A percentile compares a stretch with the other conserved stretches of the same genome.
phyloP scores from a whole-genome alignment of 163 green algal genomes.

The Prototheca stagnorum region DNA sequence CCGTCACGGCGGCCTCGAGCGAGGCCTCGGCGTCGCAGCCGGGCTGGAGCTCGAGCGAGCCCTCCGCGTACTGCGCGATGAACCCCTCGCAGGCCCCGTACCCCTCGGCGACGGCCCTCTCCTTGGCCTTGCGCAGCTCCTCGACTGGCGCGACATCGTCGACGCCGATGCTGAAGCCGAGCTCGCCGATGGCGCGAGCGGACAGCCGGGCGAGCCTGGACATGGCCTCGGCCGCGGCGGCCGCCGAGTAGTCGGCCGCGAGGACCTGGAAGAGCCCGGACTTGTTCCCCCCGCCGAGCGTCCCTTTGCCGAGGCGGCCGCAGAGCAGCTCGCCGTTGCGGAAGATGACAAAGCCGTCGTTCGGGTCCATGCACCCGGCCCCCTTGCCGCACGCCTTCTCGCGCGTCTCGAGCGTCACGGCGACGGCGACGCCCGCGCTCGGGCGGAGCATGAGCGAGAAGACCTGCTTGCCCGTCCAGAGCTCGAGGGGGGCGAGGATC shows the following conservation, averaged over 20 bases:
- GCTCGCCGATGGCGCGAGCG: constrained; percentile 75
- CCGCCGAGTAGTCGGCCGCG: constrained; percentile 40
- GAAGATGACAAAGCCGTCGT: constrained; percentile 81
- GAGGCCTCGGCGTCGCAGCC: constrained; percentile 77
- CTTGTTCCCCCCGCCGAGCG: constrained; percentile 78
- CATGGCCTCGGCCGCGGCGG: constrained; percentile 65
- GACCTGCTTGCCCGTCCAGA: constrained; percentile 95
- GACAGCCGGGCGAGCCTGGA: constrained; percentile 79
- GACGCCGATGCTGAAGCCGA: constrained; percentile 90
- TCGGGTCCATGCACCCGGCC: constrained; percentile 24
- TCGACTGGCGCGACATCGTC: constrained; percentile 77
- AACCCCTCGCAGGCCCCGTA: constrained; percentile 51
- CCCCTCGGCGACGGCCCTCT: constrained; percentile 15
- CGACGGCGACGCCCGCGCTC: constrained; percentile 18
- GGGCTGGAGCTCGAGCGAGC: constrained; percentile 52
- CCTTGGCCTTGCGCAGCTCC: constrained; percentile 44
- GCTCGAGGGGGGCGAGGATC: constrained; percentile 71
- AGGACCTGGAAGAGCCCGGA: constrained; percentile 70
- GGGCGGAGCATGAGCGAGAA: constrained; percentile 73
- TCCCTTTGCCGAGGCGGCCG: constrained; percentile 84
- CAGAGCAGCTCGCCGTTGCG: constrained; percentile 72
- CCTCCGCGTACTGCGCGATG: constrained; percentile 49
- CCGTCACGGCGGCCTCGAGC: constrained; percentile 63
- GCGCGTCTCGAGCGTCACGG: constrained; percentile 74
- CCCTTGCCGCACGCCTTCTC: constrained; percentile 75